Evolutionary conservation across 2,329 filamentous ascomycete genomes (phyloP).

Genomic region (Neurospora crassa): DNA sequence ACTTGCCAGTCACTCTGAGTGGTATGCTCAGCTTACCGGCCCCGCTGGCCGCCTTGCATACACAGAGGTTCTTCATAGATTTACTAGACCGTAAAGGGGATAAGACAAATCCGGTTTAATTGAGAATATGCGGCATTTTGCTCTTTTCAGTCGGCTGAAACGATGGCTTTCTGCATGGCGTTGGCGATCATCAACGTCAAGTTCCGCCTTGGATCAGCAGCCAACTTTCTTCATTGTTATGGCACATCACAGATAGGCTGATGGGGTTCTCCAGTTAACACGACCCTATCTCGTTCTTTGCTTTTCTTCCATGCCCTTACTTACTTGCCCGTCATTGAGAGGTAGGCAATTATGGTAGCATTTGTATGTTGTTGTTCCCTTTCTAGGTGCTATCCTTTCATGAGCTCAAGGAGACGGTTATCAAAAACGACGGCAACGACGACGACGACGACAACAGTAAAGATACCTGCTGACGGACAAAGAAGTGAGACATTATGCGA

Average conservation of each 20-base stretch:
- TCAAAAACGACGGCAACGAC: not conserved
- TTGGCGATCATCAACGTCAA: slow-evolving; percentile 14
- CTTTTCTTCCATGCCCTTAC: not conserved
- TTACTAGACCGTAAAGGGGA: no score
- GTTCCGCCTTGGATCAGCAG: not conserved
- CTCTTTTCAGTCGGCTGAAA: slow-evolving; percentile 13
- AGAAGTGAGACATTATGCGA: not conserved
- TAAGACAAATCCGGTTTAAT: no score
- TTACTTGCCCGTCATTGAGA: not conserved
- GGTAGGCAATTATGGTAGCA: not conserved
- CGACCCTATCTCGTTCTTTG: not conserved
- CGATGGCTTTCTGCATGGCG: slow-evolving; percentile 16
- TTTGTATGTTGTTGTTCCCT: not conserved
- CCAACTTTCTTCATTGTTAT: not conserved
- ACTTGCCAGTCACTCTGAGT: no score
- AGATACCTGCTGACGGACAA: not conserved
- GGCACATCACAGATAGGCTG: not conserved
- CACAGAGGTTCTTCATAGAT: no score
- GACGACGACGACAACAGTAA: not conserved
- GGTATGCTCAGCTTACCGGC: no score
- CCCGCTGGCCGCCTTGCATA: no score
- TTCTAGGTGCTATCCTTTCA: not conserved
- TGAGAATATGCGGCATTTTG: not conserved
- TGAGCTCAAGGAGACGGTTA: not conserved
- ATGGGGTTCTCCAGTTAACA: not conserved